phyloP scores from a whole-genome alignment of 805 yeast genomes.

The Kodamaea jinghongensis region DNA sequence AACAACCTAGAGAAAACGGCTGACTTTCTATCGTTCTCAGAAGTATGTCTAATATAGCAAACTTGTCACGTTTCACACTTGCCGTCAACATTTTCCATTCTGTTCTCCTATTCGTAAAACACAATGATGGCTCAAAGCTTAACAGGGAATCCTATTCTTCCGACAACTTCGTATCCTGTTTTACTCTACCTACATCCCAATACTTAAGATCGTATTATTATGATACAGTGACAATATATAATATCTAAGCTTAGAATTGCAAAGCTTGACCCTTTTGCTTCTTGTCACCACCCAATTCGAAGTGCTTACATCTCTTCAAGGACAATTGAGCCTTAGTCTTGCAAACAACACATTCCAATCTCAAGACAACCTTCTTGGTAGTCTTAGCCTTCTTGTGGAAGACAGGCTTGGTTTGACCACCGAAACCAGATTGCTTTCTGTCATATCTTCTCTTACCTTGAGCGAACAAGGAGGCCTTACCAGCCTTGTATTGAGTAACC shows the following conservation, averaged over 20 bases:
- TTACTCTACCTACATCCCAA: too few relatives aligned
- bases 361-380: slow-evolving; percentile 99
- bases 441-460: slow-evolving; percentile 99
- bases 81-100: too few relatives aligned
- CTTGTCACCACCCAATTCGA: slow-evolving; percentile 99
- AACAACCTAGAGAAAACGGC: too few relatives aligned
- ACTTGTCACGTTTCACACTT: too few relatives aligned
- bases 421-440: slow-evolving; percentile 99
- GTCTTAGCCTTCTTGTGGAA: slow-evolving; percentile 99
- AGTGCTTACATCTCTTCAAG: slow-evolving; percentile 99
- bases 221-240: slow-evolving; percentile 2
- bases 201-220: slow-evolving; percentile 2
- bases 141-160: too few relatives aligned
- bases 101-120: too few relatives aligned
- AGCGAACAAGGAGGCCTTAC: slow-evolving; percentile 98
- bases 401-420: slow-evolving; percentile 99
- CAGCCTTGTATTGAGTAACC: slow-evolving; percentile 99
- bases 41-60: too few relatives aligned
- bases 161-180: too few relatives aligned
- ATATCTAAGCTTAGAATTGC: slow-evolving; percentile 70
- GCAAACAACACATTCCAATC: slow-evolving; percentile 98
- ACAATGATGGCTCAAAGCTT: too few relatives aligned
- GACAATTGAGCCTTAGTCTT: slow-evolving; percentile 98
- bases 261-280: slow-evolving; percentile 99
- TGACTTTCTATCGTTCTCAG: too few relatives aligned